Evolutionary conservation across 2,329 filamentous ascomycete genomes (phyloP).

Genomic region (Berkeleyomyces rouxiae): DNA sequence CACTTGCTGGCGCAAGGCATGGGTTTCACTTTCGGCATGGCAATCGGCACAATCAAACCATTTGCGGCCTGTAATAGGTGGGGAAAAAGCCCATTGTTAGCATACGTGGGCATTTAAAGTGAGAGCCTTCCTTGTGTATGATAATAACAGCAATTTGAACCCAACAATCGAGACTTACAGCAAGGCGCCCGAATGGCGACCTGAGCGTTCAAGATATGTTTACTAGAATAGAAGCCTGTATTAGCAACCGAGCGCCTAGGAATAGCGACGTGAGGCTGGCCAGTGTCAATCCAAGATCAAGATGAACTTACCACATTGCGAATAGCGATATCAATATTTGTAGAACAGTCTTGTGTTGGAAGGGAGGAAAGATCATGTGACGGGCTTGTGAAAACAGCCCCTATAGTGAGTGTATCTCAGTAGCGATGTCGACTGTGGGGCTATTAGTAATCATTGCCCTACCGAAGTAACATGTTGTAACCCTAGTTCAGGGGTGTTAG

Average conservation of each 20-base stretch:
- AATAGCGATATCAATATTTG: neutral
- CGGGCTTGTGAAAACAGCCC: neutral
- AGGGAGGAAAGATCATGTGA: neutral
- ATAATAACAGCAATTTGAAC: neutral
- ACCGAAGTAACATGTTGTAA: neutral
- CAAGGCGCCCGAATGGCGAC: conserved; percentile 90
- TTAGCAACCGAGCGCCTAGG: too few species aligned
- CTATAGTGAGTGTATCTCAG: neutral
- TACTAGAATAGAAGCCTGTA: conserved; percentile 36
- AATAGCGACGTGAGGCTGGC: too few species aligned
- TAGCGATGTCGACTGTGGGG: neutral
- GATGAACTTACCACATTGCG: conserved; percentile 24
- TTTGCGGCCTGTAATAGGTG: conserved; percentile 49
- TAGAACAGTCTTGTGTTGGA: neutral
- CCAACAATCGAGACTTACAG: conserved; percentile 41
- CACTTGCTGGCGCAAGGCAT: conserved; percentile 56
- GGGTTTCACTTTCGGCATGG: conserved; percentile 65
- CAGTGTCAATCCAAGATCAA: too few species aligned
- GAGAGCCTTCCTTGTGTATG: neutral
- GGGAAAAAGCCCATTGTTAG: neutral
- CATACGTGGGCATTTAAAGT: neutral
- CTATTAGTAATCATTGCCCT: neutral
- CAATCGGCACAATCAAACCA: conserved; percentile 99
- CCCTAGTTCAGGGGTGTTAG: neutral
- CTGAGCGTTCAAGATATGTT: conserved; percentile 96